Base-by-base conservation (phyloP, 2,329 filamentous ascomycete species). In the Raffaelea albimanens region DNA sequence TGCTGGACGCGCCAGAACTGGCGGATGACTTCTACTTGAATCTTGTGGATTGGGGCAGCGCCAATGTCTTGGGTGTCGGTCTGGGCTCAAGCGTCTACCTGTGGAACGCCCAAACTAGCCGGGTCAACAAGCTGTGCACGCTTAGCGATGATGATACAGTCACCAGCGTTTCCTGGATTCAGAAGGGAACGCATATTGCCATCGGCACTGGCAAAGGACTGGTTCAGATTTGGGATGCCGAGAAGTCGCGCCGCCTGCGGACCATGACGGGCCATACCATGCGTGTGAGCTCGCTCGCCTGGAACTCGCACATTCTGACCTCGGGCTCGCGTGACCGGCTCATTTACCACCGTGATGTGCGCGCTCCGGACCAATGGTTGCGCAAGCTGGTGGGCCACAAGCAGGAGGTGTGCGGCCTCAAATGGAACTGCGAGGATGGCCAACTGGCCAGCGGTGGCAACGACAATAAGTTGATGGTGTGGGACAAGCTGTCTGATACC, bases 21-120 rank as follows among this genome's bases (percentile, higher is more conserved):
- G 90, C 91, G 23, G 93, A 98, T 59, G 93, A 98, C 61, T 98
- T 97, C 64, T 98, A 98, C 59, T 73, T 98, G 33, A 98, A 98
- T 59, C 71, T 98, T 22, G 91, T 98, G 3, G 93, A 98, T 60
- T 98, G 93, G 93, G 93, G 93, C 40, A 94, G 87, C 58, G 89
- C 86, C 56, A 95, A 97, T 63, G 85, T 95, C 9, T 74, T 98
- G 11, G 93, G 91, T 7, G 93, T 98, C 40, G 93, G 93, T 0
- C 70, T 98, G 22, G 90, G 90, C 18, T 87, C 85, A 18, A 94
- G 87, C 56, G 93, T 98, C 5, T 98, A 97, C 61, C 93, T 97
- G 81, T 98, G 93, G 93, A 95, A 96, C 62, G 93, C 90, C 4
- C 82, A 88, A 56, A 85, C 85, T 8, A 93, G 91, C 53, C 80